Base-by-base conservation (phyloP, 306 rosid genomes). In the Vigna reflexopilosa region DNA sequence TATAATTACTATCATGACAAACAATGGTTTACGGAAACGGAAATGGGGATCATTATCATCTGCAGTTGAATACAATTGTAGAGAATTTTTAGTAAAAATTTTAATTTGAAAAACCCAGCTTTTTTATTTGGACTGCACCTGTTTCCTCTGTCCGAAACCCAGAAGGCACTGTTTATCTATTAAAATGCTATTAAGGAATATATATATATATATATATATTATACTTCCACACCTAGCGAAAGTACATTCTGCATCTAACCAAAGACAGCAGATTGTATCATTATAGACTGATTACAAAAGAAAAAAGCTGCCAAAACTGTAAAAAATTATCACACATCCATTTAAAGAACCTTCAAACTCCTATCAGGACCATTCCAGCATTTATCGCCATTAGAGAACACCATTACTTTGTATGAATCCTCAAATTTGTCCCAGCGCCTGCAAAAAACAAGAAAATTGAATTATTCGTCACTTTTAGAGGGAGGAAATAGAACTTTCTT, bases 291-390 rank as follows among this genome's bases (percentile, higher is more conserved):
- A 62, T 50, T 6, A 34, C 62, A 36, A 66, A 59, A 67, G 67
- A 34, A 73, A 56, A 42, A 59, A 40, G 58, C 9, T 12, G 75
- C 26, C 32, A 63, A 76, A 65, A 68, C 61, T 40, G 64, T 48
- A 76, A 73, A 55, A 75, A 82, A 77, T 22, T 12, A 67, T 32
- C 20, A 50, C 38, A 51, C 22, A 11, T 28, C 30, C 20, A 49
- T 38, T 63, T 30, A 7, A 38, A 70, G 84, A 65, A 96, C 99
- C 99, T 91, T 93, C 84, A 96, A 80, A 86, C 99, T 96, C 89
- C 99, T 86, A 85, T 93, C 99, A 19, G 99, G 99, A 61, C 99
- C 99, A 84, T 96, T 96, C 99, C 99, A 96, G 90, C 99, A 96
- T 47, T 71, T 87, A 81, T 96, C 99, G 26, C 99, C 99, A 62